Percentiles rank a stretch among this genome's conserved stretches.
These are phyloP conservation scores for Leccinum ochraceum DNA, from an alignment of 768 basidiomycete genomes.

Conservation along the genomic window DNA sequence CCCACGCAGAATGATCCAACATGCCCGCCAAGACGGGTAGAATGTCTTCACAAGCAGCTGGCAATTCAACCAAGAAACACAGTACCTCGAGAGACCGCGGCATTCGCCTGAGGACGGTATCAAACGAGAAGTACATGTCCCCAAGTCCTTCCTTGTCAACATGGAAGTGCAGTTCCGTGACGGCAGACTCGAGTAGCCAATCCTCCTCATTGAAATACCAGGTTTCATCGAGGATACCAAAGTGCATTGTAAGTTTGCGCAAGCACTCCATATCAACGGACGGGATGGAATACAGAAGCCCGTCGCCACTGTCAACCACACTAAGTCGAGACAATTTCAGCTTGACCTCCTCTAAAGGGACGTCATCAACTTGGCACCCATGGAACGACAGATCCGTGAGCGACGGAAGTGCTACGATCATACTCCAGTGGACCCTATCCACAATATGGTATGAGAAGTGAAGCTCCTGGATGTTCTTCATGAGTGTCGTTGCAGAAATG, in stretches of 20 bases:
- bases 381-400: conserved; percentile 22
- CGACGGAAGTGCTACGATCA: conserved; percentile 8
- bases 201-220: background rate
- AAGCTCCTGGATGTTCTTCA: conserved; percentile 22
- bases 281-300: too few relatives aligned
- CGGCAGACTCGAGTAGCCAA: background rate
- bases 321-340: background rate
- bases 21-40: background rate
- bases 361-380: background rate
- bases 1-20: background rate
- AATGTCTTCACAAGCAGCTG: background rate
- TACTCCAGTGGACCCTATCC: conserved; percentile 16
- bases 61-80: background rate
- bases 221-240: background rate
- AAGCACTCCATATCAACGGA: background rate
- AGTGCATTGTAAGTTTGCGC: background rate
- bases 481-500: conserved; percentile 9
- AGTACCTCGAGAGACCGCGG: background rate
- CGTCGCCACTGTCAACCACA: background rate
- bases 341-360: background rate
- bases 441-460: conserved; percentile 10
- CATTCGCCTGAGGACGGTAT: background rate
- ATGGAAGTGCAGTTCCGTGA: background rate
- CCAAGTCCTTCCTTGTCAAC: background rate
- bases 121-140: background rate